Base-by-base conservation (phyloP, 371 early-diverging fungal genomes). In the Lichtheimia corymbifera region DNA sequence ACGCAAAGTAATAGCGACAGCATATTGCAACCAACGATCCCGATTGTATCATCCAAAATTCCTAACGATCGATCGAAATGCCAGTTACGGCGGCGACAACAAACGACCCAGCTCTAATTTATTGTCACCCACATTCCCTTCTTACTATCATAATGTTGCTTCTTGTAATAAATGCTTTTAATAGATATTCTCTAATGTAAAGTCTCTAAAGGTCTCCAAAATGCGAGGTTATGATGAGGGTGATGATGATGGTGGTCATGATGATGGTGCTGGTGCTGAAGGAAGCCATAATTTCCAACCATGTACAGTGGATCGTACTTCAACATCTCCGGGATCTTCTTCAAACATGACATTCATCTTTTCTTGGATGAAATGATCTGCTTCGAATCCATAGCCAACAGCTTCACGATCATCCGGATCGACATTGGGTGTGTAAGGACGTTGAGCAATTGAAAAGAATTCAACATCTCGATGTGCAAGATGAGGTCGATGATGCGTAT, bases 291-390 rank as follows among this genome's bases (percentile, higher is more conserved):
- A 49, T 53, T 76, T 72, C 81, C 81, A 96, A 17, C 92, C 91
- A 71, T 95, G 89, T 5, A 96, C 94, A 3, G 95, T 96, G 5
- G 89, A 76, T 50, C 95, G 82, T 3, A 93, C 91, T 7, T 79
- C 79, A 47, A 86, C 86, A 59, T 91, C 89, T 17, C 96, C 97
- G 15, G 86, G 84, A 69, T 95, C 96, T 44, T 92, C 88, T 50
- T 88, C 84, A 80, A 97, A 97, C 97, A 96, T 96, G 12, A 90
- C 89, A 6, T 79, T 76, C 78, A 89, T 88, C 47, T 82, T 85
- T 52, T 87, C 73, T 35, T 88, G 85, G 24, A 83, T 68, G 13
- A 93, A 71, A 59, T 92, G 82, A 52, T 90, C 90, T 0, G 79
- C 89, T 54, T 79, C 72, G 56, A 95, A 91, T 0, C 88, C 88